Evolutionary conservation across 345 rosid species (phyloP).

Genomic region (Cardamine occulta): DNA sequence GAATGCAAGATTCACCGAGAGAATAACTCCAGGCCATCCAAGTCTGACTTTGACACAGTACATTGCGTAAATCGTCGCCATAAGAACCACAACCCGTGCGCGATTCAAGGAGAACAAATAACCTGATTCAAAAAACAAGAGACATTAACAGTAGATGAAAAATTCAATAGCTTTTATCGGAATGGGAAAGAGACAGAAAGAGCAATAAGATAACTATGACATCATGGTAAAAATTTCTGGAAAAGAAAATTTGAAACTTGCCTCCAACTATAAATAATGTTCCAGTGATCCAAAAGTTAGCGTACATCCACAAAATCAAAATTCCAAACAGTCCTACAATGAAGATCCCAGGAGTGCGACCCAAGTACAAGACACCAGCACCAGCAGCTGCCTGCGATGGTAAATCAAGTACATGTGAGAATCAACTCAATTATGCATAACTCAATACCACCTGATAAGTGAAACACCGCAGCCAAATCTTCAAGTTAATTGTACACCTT

Average conservation of each 20-base stretch:
- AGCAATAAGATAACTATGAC: slow-evolving; percentile 3
- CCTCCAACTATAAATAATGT: slow-evolving; percentile 94
- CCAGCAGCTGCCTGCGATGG: slow-evolving; percentile 87
- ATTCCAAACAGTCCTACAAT: slow-evolving; percentile 86
- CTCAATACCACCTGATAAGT: not conserved
- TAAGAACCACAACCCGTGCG: slow-evolving; percentile 81
- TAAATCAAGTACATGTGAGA: slow-evolving; percentile 14
- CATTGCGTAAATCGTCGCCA: slow-evolving; percentile 70
- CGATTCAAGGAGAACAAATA: slow-evolving; percentile 87
- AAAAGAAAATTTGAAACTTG: slow-evolving; percentile 42
- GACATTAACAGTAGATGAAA: slow-evolving; percentile 8
- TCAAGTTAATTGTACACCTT: not conserved
- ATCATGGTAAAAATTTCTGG: not conserved
- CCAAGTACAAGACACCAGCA: slow-evolving; percentile 74
- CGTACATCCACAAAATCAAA: slow-evolving; percentile 93
- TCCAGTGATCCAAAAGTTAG: slow-evolving; percentile 98
- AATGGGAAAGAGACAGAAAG: not conserved
- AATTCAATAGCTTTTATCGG: not conserved
- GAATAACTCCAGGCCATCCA: slow-evolving; percentile 93
- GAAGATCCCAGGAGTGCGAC: slow-evolving; percentile 95
- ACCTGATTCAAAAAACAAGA: slow-evolving; percentile 56
- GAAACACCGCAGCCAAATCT: not conserved
- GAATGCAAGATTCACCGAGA: slow-evolving; percentile 85
- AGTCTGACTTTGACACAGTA: slow-evolving; percentile 85
- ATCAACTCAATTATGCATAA: slow-evolving; percentile 8